phyloP scores from a whole-genome alignment of 164 flowering plant genomes.

The Nymphaea colorata region DNA sequence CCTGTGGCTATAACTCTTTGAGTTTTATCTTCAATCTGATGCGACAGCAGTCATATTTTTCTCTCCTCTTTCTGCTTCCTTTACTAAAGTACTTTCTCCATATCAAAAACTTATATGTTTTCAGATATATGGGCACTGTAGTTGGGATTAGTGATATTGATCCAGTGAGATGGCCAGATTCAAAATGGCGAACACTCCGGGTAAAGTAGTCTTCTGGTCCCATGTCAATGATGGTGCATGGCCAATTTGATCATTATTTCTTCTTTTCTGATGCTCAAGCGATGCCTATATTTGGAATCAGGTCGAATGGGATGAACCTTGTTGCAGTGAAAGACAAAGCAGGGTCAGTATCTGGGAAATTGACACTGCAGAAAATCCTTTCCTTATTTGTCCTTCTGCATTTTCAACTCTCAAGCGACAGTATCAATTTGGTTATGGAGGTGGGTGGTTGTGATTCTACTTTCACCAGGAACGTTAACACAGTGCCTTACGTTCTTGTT shows the following conservation, averaged over 20 bases:
- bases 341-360: constrained; percentile 94
- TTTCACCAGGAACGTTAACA: too few relatives aligned
- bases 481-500: too few relatives aligned
- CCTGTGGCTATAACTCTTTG: too few relatives aligned
- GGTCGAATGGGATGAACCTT: constrained; percentile 99
- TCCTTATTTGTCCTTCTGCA: constrained; percentile 63
- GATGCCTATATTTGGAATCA: constrained; percentile 10
- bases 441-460: constrained; percentile 20
- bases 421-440: constrained; percentile 37
- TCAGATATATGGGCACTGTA: constrained; percentile 95
- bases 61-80: too few relatives aligned
- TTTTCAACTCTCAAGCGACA: constrained; percentile 75
- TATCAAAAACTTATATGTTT: background rate
- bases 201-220: constrained; percentile 17
- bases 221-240: too few relatives aligned
- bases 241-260: too few relatives aligned
- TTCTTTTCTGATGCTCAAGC: background rate
- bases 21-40: too few relatives aligned
- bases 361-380: constrained; percentile 89
- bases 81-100: too few relatives aligned
- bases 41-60: too few relatives aligned
- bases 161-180: constrained; percentile 90
- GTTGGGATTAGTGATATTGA: constrained; percentile 75
- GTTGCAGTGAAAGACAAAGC: constrained; percentile 65
- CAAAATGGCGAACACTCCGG: constrained; percentile 98